Percentiles rank a stretch among this genome's conserved stretches.
phyloP scores from a whole-genome alignment of 345 rosid species.

The Eucalyptus tenuipes region DNA sequence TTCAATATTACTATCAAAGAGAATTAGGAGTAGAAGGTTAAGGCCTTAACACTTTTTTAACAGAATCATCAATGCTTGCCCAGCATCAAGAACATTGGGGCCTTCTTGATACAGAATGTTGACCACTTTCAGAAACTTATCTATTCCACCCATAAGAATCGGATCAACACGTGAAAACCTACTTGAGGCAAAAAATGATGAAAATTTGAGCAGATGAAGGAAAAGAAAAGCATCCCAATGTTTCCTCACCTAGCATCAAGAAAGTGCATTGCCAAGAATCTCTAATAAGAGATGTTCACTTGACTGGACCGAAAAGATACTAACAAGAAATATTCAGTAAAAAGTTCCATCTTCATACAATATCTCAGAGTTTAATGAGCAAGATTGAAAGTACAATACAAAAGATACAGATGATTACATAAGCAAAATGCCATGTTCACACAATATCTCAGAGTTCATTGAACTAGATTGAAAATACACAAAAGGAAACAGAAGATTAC shows the following conservation, averaged over 20 bases:
- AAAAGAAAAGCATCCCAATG: background rate
- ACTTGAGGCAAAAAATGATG: background rate
- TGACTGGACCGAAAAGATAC: background rate
- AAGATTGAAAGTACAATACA: background rate
- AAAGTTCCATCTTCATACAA: background rate
- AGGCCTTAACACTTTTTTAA: too few relatives aligned
- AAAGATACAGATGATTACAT: too few relatives aligned
- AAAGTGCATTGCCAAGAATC: background rate
- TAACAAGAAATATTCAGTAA: background rate
- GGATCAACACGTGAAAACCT: background rate
- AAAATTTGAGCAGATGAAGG: background rate
- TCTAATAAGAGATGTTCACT: background rate
- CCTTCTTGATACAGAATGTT: too few relatives aligned
- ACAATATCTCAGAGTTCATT: background rate
- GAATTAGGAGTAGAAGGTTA: too few relatives aligned
- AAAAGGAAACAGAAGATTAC: background rate
- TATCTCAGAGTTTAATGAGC: too few relatives aligned
- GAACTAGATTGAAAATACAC: background rate
- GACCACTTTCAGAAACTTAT: background rate
- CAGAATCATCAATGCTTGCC: background rate
- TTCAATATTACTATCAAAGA: too few relatives aligned
- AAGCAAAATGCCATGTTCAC: background rate
- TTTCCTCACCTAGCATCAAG: background rate
- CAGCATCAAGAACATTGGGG: background rate
- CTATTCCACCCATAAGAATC: background rate